These are phyloP conservation scores for Beta lomatogona DNA, from an alignment of 179 eudicot species.

Conservation along the genomic window DNA sequence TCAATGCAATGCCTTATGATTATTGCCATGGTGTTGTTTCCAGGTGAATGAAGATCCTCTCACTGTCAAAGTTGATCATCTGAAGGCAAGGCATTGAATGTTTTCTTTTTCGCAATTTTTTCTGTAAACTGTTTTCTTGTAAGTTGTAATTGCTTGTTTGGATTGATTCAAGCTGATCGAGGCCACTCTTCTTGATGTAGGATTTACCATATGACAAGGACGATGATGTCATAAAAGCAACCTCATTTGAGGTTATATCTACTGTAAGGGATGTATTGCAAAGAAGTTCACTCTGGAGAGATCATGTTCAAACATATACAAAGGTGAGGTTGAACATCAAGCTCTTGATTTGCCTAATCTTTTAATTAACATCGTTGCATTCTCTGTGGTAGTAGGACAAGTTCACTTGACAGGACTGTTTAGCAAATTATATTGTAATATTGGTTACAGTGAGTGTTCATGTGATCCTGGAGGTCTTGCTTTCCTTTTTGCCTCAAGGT, in stretches of 20 bases:
- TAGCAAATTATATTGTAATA: background rate
- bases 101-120: background rate
- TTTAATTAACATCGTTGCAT: background rate
- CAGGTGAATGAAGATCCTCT: constrained; percentile 99
- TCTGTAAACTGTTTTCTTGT: background rate
- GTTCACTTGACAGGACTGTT: background rate
- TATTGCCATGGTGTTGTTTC: constrained; percentile 22
- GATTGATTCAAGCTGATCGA: constrained; percentile 17
- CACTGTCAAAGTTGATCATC: constrained; percentile 94
- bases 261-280: constrained; percentile 93
- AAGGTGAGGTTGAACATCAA: constrained; percentile 53
- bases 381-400: background rate
- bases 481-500: background rate
- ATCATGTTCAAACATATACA: constrained; percentile 92
- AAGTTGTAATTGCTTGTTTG: constrained; percentile 9
- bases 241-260: constrained; percentile 96
- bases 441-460: background rate
- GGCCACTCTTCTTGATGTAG: constrained; percentile 44
- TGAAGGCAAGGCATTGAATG: constrained; percentile 54
- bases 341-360: background rate
- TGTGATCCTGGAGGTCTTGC: background rate
- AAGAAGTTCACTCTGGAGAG: constrained; percentile 97
- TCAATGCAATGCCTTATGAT: background rate
- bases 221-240: constrained; percentile 94
- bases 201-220: constrained; percentile 86